phyloP scores from a whole-genome alignment of 1,284 basidiomycete genomes.

The Jaminaea rosea region DNA sequence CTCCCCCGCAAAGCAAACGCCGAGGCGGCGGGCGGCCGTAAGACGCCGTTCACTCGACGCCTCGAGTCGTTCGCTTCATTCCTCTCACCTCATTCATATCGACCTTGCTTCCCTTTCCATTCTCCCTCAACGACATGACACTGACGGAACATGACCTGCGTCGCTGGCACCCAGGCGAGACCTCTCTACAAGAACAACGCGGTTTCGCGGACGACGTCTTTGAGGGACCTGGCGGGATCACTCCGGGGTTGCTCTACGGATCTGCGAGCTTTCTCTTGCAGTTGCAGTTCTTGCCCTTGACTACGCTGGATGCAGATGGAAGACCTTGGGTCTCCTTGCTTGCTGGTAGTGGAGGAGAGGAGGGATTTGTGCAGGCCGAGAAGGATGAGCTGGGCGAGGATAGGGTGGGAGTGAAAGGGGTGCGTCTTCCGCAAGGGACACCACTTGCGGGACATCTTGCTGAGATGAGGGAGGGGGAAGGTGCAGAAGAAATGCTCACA shows the following conservation, averaged over 20 bases:
- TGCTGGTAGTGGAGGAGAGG: constrained; percentile 1
- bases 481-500: not conserved
- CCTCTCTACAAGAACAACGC: not conserved
- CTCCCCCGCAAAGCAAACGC: no score
- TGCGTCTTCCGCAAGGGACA: not conserved
- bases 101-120: no score
- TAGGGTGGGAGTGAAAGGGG: not conserved
- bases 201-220: not conserved
- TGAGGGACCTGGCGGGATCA: not conserved
- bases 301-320: constrained; percentile 6
- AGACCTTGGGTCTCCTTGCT: constrained; percentile 8
- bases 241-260: not conserved
- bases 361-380: constrained; percentile 4
- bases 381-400: not conserved
- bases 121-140: no score
- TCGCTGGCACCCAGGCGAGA: not conserved
- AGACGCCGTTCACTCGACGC: no score
- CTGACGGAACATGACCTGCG: not conserved
- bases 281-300: constrained; percentile 7
- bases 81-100: no score
- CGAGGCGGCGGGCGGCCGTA: no score
- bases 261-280: constrained; percentile 2
- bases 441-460: constrained; percentile 3
- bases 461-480: not conserved
- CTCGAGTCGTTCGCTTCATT: no score